Evolutionary conservation across 2,329 filamentous ascomycete genomes (phyloP).

Genomic region (Rutstroemia sp.): DNA sequence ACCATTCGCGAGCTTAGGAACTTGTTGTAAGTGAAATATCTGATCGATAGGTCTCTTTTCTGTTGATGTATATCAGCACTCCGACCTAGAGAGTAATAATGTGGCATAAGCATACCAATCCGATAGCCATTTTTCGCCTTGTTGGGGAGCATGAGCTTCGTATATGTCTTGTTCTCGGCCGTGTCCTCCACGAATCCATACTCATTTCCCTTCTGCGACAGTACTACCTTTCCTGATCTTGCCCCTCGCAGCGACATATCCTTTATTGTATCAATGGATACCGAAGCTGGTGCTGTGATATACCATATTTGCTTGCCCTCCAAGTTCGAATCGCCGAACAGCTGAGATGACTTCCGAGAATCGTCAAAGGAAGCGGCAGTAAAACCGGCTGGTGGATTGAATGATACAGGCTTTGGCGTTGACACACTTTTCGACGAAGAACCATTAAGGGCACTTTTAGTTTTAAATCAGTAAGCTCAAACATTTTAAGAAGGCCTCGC

Average conservation of each 20-base stretch:
- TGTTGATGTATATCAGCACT: conserved; percentile 8
- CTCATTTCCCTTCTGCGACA: conserved; percentile 56
- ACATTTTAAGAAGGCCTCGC: neutral
- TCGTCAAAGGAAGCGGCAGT: conserved; percentile 13
- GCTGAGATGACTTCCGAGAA: conserved; percentile 29
- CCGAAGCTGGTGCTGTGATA: conserved; percentile 63
- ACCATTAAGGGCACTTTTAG: conserved; percentile 8
- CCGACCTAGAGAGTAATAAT: neutral
- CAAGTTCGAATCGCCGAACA: conserved; percentile 52
- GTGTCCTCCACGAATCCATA: conserved; percentile 53
- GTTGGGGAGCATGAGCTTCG: conserved; percentile 55
- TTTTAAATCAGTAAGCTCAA: neutral
- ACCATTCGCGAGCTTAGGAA: conserved; percentile 42
- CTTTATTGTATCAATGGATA: conserved; percentile 61
- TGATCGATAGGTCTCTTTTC: conserved; percentile 39
- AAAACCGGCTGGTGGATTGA: conserved; percentile 26
- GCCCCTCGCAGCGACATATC: conserved; percentile 55
- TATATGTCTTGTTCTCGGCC: conserved; percentile 42
- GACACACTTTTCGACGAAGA: conserved; percentile 13
- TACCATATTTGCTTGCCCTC: conserved; percentile 74
- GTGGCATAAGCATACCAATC: conserved; percentile 38
- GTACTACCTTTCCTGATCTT: conserved; percentile 43
- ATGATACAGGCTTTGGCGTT: conserved; percentile 13
- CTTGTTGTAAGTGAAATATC: conserved; percentile 58
- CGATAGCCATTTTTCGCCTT: conserved; percentile 47